Evolutionary conservation across 2,329 filamentous ascomycete genomes (phyloP).

Genomic region (Epicoccum sorghinum): DNA sequence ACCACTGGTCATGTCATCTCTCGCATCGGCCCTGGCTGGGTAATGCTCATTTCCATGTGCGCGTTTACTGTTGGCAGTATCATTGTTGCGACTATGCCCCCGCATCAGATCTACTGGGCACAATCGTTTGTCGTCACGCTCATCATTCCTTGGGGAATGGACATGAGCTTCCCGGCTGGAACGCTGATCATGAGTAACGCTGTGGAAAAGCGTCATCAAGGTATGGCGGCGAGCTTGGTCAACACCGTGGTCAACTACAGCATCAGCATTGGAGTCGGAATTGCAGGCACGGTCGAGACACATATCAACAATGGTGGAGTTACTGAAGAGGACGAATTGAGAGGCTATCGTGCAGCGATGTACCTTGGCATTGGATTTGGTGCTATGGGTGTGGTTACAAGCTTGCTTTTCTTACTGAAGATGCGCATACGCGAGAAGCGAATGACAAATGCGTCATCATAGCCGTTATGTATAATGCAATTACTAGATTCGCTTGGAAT

Average conservation of each 20-base stretch:
- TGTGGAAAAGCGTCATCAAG: conserved; percentile 49
- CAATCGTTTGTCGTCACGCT: conserved; percentile 43
- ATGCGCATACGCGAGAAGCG: conserved; percentile 15
- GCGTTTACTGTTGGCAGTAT: conserved; percentile 45
- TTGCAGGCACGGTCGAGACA: conserved; percentile 52
- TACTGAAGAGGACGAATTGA: conserved; percentile 35
- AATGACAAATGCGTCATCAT: background rate
- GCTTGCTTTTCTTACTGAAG: conserved; percentile 32
- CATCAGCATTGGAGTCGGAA: conserved; percentile 51
- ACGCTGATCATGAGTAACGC: conserved; percentile 49
- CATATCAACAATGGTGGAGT: conserved; percentile 45
- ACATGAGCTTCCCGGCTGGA: conserved; percentile 51
- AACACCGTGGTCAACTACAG: conserved; percentile 53
- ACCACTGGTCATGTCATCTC: conserved; percentile 39
- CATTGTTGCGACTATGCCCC: conserved; percentile 49
- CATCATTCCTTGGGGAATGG: conserved; percentile 49
- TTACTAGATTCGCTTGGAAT: too few relatives aligned
- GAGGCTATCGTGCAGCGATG: conserved; percentile 48
- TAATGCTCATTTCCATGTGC: conserved; percentile 42
- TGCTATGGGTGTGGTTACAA: conserved; percentile 33
- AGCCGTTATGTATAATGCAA: background rate
- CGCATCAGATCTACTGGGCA: conserved; percentile 53
- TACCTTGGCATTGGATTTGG: conserved; percentile 49
- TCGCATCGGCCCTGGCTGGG: conserved; percentile 33
- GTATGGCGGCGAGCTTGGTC: conserved; percentile 49